These are phyloP conservation scores for Amphirosellinia nigrospora DNA, from an alignment of 495 filamentous ascomycete species.

Conservation along the genomic window DNA sequence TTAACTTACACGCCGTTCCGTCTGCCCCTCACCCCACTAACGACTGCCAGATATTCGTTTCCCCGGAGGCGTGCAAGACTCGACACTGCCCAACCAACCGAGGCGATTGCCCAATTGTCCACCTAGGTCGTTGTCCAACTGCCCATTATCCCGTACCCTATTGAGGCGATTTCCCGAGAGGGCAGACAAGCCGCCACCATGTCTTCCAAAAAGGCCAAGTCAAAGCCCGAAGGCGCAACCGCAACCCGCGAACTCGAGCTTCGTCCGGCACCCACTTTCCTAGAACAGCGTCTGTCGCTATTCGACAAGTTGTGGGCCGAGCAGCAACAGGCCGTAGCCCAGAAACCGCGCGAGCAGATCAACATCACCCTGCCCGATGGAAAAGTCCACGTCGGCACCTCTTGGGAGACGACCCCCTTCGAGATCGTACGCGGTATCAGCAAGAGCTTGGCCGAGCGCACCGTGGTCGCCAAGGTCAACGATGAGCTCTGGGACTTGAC, in stretches of 20 bases:
- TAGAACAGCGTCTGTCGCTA: conserved; percentile 80
- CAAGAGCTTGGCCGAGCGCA: conserved; percentile 73
- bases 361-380: conserved; percentile 70
- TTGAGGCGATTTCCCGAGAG: not conserved
- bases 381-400: conserved; percentile 63
- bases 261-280: conserved; percentile 73
- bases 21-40: conserved; percentile 20
- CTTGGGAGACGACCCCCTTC: conserved; percentile 75
- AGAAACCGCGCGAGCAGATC: conserved; percentile 69
- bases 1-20: too few species aligned
- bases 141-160: not conserved
- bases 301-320: conserved; percentile 88
- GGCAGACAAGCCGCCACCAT: not conserved
- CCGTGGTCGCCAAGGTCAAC: conserved; percentile 83
- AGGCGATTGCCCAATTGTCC: not conserved
- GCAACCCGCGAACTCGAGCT: conserved; percentile 59
- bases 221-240: conserved; percentile 44
- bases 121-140: not conserved
- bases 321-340: conserved; percentile 73
- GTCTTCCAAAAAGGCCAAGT: conserved; percentile 52
- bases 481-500: conserved; percentile 86
- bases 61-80: not conserved
- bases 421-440: conserved; percentile 69
- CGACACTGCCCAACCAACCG: conserved; percentile 1
- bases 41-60: conserved; percentile 11